Conservation (phyloP, 192 early-diverging fungal genomes). For the Linderina pennispora region DNA sequence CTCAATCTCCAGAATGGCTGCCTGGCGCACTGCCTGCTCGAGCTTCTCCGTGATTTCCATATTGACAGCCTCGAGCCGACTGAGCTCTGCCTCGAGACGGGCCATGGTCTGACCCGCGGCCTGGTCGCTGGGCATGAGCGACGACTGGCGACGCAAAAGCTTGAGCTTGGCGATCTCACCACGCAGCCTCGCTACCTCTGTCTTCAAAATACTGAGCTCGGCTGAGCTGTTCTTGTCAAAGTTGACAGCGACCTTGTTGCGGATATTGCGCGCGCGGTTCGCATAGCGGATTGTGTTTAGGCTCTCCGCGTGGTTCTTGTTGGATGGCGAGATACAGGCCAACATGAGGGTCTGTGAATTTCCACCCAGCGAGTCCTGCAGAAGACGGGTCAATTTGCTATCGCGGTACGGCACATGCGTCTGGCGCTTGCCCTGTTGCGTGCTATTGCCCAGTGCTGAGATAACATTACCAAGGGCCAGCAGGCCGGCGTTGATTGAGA, state of each 20-base stretch:
- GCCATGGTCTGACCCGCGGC: neutral
- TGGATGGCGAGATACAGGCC: slow-evolving; percentile 89
- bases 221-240: slow-evolving; percentile 48
- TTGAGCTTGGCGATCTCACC: slow-evolving; percentile 45
- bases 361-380: slow-evolving; percentile 95
- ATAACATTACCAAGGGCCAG: slow-evolving; percentile 98
- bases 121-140: slow-evolving; percentile 1
- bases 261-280: slow-evolving; percentile 94
- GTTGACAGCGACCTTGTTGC: slow-evolving; percentile 80
- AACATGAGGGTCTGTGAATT: slow-evolving; percentile 96
- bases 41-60: slow-evolving; percentile 17
- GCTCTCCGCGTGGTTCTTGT: slow-evolving; percentile 83
- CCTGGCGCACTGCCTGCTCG: slow-evolving; percentile 14
- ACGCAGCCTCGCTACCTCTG: slow-evolving; percentile 39
- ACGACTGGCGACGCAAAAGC: slow-evolving; percentile 29
- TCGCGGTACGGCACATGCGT: slow-evolving; percentile 95
- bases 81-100: slow-evolving; percentile 2
- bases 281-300: slow-evolving; percentile 96
- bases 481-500: slow-evolving; percentile 94
- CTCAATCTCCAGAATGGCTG: slow-evolving; percentile 20
- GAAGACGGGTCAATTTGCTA: slow-evolving; percentile 90
- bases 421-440: slow-evolving; percentile 35
- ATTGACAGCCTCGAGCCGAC: slow-evolving; percentile 15
- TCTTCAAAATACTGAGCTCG: slow-evolving; percentile 44
- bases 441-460: slow-evolving; percentile 78